phyloP scores from a whole-genome alignment of 352 stramenopile species.

The Phytophthora fragariae region DNA sequence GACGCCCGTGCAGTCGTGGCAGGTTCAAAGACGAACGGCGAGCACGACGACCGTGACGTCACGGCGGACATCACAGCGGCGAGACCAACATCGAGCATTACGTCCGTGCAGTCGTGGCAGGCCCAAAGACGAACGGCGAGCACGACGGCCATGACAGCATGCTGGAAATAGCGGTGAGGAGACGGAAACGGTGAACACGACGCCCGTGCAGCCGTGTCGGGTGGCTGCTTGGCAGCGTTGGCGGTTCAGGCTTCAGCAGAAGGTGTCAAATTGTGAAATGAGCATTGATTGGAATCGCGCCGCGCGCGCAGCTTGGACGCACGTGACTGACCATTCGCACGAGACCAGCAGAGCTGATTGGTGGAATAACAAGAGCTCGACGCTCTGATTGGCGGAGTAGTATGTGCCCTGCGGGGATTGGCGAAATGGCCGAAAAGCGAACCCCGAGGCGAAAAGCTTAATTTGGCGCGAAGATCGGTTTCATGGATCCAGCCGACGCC shows the following conservation, averaged over 20 bases:
- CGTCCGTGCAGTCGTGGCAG: no score
- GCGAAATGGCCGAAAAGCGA: neutral
- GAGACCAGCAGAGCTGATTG: no score
- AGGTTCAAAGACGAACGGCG: no score
- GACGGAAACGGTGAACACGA: no score
- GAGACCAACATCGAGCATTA: no score
- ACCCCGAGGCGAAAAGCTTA: neutral
- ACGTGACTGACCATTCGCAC: neutral
- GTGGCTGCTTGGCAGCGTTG: neutral
- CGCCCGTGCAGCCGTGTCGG: neutral
- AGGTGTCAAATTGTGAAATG: neutral
- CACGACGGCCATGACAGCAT: no score
- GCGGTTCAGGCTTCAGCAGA: neutral
- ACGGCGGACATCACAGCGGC: no score
- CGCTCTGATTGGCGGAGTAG: neutral
- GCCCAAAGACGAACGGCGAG: no score
- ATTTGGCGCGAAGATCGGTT: neutral
- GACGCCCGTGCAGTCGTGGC: no score
- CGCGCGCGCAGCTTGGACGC: neutral
- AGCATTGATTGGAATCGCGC: neutral
- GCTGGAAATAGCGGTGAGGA: no score
- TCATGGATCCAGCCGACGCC: neutral
- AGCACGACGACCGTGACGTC: no score
- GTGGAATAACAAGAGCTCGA: neutral
- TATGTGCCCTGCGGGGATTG: neutral